Conservation (phyloP, 768 basidiomycete genomes). For the Rubroboletus satanas region DNA sequence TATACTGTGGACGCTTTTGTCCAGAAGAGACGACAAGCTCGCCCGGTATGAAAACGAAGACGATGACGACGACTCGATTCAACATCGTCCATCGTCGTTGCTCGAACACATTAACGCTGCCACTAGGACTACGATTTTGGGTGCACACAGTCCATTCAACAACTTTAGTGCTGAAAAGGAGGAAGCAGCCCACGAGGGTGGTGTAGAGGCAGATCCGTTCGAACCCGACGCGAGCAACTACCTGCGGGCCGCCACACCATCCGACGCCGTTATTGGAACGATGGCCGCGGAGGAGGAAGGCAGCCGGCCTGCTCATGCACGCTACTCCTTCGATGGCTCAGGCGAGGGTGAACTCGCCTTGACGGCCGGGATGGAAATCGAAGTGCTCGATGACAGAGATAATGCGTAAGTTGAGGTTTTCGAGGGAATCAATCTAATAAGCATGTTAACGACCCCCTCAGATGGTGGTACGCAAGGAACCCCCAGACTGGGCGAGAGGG, state of each 20-base stretch:
- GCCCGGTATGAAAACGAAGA: conserved; percentile 64
- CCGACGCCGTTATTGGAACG: conserved; percentile 62
- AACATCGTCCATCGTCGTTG: conserved; percentile 81
- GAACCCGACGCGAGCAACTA: conserved; percentile 75
- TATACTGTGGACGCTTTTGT: conserved; percentile 86
- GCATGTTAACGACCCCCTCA: conserved; percentile 30
- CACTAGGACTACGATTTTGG: conserved; percentile 78
- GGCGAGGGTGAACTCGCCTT: conserved; percentile 77
- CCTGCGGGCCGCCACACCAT: conserved; percentile 76
- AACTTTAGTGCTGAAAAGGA: conserved; percentile 50
- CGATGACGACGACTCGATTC: conserved; percentile 71
- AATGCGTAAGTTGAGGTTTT: conserved; percentile 52
- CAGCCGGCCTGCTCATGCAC: conserved; percentile 72
- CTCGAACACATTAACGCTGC: conserved; percentile 90
- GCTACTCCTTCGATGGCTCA: conserved; percentile 77
- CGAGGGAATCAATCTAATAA: too few species aligned
- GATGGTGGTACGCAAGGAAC: conserved; percentile 95
- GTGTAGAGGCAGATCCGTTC: conserved; percentile 48
- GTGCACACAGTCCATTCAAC: conserved; percentile 40
- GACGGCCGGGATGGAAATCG: conserved; percentile 64
- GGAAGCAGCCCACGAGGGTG: conserved; percentile 38
- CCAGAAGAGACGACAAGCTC: conserved; percentile 70
- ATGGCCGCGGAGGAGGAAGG: conserved; percentile 57
- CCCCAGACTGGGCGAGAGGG: conserved; percentile 77
- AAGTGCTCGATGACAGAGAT: conserved; percentile 78